A percentile compares a stretch with the other conserved stretches of the same genome.
Evolutionary conservation across 2,329 filamentous ascomycete species (phyloP).

Genomic region (Diplodia corticola): DNA sequence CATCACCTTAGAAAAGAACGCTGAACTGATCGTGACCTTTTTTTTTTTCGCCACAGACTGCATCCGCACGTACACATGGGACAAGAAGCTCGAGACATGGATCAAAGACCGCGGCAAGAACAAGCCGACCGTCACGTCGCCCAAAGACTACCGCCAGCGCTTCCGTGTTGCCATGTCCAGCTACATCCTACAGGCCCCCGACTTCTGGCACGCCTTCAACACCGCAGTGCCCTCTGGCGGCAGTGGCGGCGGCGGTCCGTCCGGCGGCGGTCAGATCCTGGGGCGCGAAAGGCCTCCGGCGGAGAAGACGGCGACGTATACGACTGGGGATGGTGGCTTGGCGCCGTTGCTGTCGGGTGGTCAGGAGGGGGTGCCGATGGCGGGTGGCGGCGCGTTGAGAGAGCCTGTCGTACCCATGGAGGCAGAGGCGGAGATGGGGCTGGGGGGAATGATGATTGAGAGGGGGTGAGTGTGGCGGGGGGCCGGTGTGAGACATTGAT

Average conservation of each 20-base stretch:
- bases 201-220: slow-evolving; percentile 71
- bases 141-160: slow-evolving; percentile 94
- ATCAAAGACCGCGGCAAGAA: slow-evolving; percentile 94
- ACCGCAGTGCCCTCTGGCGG: neutral
- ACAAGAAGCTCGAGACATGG: slow-evolving; percentile 99
- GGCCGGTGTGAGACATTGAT: neutral
- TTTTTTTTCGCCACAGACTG: too few relatives aligned
- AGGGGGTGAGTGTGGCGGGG: neutral
- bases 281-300: neutral
- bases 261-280: neutral
- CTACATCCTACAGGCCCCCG: slow-evolving; percentile 74
- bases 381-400: neutral
- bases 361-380: neutral
- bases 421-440: slow-evolving; percentile 1
- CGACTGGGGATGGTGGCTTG: neutral
- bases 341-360: neutral
- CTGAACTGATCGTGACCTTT: too few relatives aligned
- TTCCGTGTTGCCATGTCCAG: slow-evolving; percentile 96
- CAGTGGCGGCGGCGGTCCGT: neutral
- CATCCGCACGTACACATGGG: slow-evolving; percentile 98
- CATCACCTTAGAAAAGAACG: too few relatives aligned
- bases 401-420: neutral
- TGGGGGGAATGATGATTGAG: slow-evolving; percentile 3
- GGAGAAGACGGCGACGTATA: neutral
- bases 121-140: slow-evolving; percentile 91